phyloP scores from a whole-genome alignment of 2,329 filamentous ascomycete species.

The Epichloe glyceriae region DNA sequence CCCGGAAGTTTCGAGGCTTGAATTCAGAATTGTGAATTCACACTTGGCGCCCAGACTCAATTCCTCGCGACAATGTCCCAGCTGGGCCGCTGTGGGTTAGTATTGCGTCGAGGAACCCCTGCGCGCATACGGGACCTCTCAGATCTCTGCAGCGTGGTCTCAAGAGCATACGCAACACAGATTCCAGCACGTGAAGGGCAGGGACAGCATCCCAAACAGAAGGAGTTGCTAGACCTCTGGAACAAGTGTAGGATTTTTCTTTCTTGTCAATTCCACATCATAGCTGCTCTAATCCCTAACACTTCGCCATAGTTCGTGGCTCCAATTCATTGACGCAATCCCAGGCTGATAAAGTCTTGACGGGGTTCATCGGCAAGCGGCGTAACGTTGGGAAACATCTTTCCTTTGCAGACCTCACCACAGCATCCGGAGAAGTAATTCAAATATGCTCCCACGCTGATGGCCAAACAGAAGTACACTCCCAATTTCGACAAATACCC shows the following conservation, averaged over 20 bases:
- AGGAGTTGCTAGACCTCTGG: constrained; percentile 17
- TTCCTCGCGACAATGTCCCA: constrained; percentile 13
- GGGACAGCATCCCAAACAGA: constrained; percentile 8
- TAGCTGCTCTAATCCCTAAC: neutral
- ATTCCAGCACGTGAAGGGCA: neutral
- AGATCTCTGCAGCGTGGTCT: constrained; percentile 8
- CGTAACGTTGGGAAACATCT: constrained; percentile 56
- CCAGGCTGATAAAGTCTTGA: constrained; percentile 9
- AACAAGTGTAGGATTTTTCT: constrained; percentile 16
- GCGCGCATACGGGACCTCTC: neutral
- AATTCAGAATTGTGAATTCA: neutral
- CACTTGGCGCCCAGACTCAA: neutral
- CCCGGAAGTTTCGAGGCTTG: neutral
- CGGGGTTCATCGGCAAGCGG: constrained; percentile 58
- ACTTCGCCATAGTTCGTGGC: constrained; percentile 14
- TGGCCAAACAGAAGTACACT: constrained; percentile 23
- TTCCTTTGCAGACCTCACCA: constrained; percentile 50
- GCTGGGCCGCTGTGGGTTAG: constrained; percentile 12
- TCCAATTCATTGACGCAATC: constrained; percentile 11
- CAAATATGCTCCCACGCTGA: constrained; percentile 32
- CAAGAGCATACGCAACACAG: constrained; percentile 4
- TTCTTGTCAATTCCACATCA: neutral
- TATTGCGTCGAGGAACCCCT: constrained; percentile 9
- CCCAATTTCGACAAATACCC: constrained; percentile 31
- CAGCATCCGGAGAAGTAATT: constrained; percentile 25